phyloP scores from a whole-genome alignment of 345 rosid genomes.

The Kandelia obovata region DNA sequence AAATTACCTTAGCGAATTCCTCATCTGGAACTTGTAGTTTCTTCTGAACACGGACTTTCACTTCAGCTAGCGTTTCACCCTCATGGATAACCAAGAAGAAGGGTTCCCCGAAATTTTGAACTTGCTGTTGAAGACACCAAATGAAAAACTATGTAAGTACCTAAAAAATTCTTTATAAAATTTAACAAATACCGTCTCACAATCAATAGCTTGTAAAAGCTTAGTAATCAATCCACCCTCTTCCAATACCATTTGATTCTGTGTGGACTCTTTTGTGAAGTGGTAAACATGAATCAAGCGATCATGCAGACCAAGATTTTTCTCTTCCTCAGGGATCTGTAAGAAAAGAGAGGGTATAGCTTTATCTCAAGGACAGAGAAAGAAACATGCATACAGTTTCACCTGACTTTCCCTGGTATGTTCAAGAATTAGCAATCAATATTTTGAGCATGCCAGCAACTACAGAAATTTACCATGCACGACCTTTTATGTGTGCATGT shows the following conservation, averaged over 20 bases:
- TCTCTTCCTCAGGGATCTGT: slow-evolving; percentile 97
- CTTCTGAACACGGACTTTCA: slow-evolving; percentile 81
- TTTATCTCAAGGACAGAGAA: slow-evolving; percentile 1
- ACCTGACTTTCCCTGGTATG: not conserved
- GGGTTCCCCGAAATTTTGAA: slow-evolving; percentile 94
- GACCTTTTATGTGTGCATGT: no score
- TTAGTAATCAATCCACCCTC: not conserved
- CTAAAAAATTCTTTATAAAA: not conserved
- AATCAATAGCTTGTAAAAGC: not conserved
- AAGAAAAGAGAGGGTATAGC: not conserved
- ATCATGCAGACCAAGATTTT: slow-evolving; percentile 80
- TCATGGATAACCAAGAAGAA: slow-evolving; percentile 92
- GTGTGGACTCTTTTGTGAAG: slow-evolving; percentile 75
- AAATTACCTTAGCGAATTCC: slow-evolving; percentile 84
- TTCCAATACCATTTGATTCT: slow-evolving; percentile 55
- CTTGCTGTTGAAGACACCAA: slow-evolving; percentile 48
- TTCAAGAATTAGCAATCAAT: not conserved
- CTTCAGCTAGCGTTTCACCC: slow-evolving; percentile 80
- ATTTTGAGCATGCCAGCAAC: not conserved
- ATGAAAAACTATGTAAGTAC: not conserved
- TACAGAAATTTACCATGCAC: no score
- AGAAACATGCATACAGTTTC: not conserved
- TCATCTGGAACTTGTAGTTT: slow-evolving; percentile 90
- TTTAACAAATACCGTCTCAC: not conserved
- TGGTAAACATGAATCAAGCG: slow-evolving; percentile 93